A percentile compares a stretch with the other conserved stretches of the same genome.
phyloP scores from a whole-genome alignment of 1,284 basidiomycete genomes.

The Athelia psychrophila region DNA sequence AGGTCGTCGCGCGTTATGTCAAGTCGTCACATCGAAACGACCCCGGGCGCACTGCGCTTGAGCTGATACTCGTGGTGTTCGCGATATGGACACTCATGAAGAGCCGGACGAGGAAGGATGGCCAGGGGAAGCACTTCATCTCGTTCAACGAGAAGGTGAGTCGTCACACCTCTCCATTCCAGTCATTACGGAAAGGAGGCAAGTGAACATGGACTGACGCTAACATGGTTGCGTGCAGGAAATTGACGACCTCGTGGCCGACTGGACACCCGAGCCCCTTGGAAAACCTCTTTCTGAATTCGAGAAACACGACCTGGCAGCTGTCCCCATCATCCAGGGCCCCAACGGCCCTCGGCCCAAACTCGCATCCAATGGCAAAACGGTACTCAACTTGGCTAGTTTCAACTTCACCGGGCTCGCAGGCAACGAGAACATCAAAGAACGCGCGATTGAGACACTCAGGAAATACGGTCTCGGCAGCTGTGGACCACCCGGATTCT shows the following conservation, averaged over 20 bases:
- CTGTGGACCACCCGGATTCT: slow-evolving; percentile 97
- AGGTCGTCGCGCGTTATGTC: slow-evolving; percentile 89
- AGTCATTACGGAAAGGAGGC: too few species aligned
- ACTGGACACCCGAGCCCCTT: slow-evolving; percentile 92
- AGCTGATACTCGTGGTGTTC: slow-evolving; percentile 88
- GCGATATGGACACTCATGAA: slow-evolving; percentile 88
- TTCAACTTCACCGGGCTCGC: slow-evolving; percentile 94
- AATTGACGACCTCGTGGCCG: slow-evolving; percentile 94
- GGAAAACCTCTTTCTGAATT: slow-evolving; percentile 56
- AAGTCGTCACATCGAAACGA: slow-evolving; percentile 88
- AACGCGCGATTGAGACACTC: slow-evolving; percentile 84
- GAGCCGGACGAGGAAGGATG: slow-evolving; percentile 85
- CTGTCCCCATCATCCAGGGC: slow-evolving; percentile 80
- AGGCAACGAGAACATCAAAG: slow-evolving; percentile 86
- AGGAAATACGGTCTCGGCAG: slow-evolving; percentile 92
- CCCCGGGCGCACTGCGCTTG: slow-evolving; percentile 89
- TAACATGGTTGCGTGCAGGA: slow-evolving; percentile 54
- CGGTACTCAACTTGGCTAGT: slow-evolving; percentile 85
- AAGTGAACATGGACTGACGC: slow-evolving; percentile 2
- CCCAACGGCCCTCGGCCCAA: slow-evolving; percentile 84
- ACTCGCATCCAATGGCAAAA: slow-evolving; percentile 72
- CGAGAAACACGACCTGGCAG: slow-evolving; percentile 70
- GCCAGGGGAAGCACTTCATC: slow-evolving; percentile 88
- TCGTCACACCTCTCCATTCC: neutral
- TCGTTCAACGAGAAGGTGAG: slow-evolving; percentile 86